Base-by-base conservation (phyloP, 2,329 filamentous ascomycete genomes). In the Westerdykella aurantiaca region DNA sequence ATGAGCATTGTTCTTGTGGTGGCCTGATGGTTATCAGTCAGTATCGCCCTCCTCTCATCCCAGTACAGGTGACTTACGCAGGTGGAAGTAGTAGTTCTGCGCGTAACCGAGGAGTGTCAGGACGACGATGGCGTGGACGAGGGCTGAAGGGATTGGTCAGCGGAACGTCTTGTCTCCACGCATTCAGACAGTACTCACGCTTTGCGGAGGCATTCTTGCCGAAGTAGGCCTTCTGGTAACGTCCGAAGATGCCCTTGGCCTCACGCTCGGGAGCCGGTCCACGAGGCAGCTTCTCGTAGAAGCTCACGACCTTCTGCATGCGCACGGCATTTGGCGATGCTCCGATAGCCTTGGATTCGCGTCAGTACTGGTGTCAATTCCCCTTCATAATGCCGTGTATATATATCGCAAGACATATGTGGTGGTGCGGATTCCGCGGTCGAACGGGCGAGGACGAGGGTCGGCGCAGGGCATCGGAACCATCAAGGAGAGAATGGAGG, bases 1-100 rank as follows among this genome's bases (percentile, higher is more conserved):
- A 80, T 98, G 93, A 63, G 88, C 87, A 74, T 98, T 94, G 86
- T 98, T 97, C 87, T 98, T 98, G 86, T 97, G 91, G 82, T 98
- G 91, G 64, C 93, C 93, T 98, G 60, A 43, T 42, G 37, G 47
- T 37, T 43, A 44, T 56, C 25, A 53, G 52, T 67, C 52, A 49
- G 31, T 37, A 35, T 12, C 17, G n/a, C 13, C 25, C 16, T 21
- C 34, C 46, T 38, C 34, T 34, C 16, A 33, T 34, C 7, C 31
- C 47, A 45, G 55, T 41, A 43, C 37, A 18, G 25, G 16, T 39
- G 44, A 82, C 88, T 73, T 83, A 98, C 93, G 88, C 66, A 98
- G 81, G 76, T 98, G 94, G 87, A 95, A 97, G 82, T 98, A 97
- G 84, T 98, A 98, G 78, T 95, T 90, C 77, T 97, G 88, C 62